Conservation (phyloP, 768 basidiomycete genomes). For the Cystobasidium onofrii region DNA sequence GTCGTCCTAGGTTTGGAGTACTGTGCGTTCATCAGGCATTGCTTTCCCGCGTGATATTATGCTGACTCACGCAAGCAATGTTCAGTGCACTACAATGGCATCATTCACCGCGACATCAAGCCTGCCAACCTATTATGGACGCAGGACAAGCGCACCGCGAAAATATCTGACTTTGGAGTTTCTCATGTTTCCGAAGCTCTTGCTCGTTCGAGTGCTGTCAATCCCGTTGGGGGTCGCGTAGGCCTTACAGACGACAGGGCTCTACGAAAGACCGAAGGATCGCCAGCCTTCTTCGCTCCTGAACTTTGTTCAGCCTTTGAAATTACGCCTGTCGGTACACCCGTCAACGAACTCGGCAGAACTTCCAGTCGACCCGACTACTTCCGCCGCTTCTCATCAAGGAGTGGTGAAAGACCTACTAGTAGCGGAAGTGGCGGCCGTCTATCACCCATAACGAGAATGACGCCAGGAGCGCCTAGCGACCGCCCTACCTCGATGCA, state of each 20-base stretch:
- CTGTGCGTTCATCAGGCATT: slow-evolving; percentile 53
- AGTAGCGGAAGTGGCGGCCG: not conserved
- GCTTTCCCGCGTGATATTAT: not conserved
- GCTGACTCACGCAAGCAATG: slow-evolving; percentile 27
- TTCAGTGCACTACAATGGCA: slow-evolving; percentile 89
- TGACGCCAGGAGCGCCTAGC: not conserved
- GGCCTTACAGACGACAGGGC: slow-evolving; percentile 61
- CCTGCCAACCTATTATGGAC: slow-evolving; percentile 94
- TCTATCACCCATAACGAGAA: not conserved
- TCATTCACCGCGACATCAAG: slow-evolving; percentile 99
- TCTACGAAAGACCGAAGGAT: slow-evolving; percentile 82
- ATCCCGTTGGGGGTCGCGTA: slow-evolving; percentile 33
- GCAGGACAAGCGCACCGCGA: slow-evolving; percentile 69
- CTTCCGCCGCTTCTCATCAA: slow-evolving; percentile 10
- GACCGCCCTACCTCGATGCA: slow-evolving; percentile 3
- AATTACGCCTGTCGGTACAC: slow-evolving; percentile 38
- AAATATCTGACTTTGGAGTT: slow-evolving; percentile 97
- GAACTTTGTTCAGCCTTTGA: slow-evolving; percentile 70
- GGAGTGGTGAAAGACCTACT: not conserved
- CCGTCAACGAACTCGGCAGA: slow-evolving; percentile 14
- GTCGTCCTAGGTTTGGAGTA: slow-evolving; percentile 91
- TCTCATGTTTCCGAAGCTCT: slow-evolving; percentile 91
- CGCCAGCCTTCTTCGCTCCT: slow-evolving; percentile 91
- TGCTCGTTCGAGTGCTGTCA: slow-evolving; percentile 52
- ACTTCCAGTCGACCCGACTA: slow-evolving; percentile 13